A percentile compares a stretch with the other conserved stretches of the same genome.
These are phyloP conservation scores for Ogataea methylovora DNA, from an alignment of 805 yeast genomes.

Conservation along the genomic window DNA sequence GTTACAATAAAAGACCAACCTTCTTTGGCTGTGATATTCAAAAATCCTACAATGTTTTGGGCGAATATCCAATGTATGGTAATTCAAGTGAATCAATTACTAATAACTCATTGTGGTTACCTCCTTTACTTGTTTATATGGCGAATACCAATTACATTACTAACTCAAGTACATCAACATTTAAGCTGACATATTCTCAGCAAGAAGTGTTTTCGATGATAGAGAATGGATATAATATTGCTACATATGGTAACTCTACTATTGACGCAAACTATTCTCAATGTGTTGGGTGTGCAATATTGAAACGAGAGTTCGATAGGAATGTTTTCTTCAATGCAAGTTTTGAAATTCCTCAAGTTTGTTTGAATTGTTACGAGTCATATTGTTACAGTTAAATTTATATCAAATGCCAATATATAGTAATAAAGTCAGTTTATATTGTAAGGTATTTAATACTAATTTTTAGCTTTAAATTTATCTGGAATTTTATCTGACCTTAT, in stretches of 20 bases:
- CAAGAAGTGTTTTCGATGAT: constrained; percentile 38
- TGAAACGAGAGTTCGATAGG: constrained; percentile 46
- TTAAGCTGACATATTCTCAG: constrained; percentile 41
- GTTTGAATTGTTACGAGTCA: constrained; percentile 28
- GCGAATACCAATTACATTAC: constrained; percentile 37
- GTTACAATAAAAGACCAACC: constrained; percentile 22
- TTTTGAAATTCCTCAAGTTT: constrained; percentile 22
- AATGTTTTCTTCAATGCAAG: constrained; percentile 12
- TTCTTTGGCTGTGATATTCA: constrained; percentile 36
- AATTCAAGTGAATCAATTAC: constrained; percentile 1
- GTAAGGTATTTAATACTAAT: not conserved
- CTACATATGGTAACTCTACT: constrained; percentile 36
- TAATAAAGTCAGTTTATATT: not conserved
- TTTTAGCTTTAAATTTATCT: constrained; percentile 8
- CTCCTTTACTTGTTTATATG: constrained; percentile 49
- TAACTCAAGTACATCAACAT: constrained; percentile 50
- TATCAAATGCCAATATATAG: not conserved
- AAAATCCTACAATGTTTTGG: constrained; percentile 19
- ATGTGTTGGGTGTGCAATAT: constrained; percentile 52
- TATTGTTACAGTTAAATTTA: constrained; percentile 30
- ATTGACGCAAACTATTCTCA: constrained; percentile 26
- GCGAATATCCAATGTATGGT: constrained; percentile 4
- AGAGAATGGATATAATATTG: constrained; percentile 44
- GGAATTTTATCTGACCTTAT: constrained; percentile 16
- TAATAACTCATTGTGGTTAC: constrained; percentile 19